A percentile compares a stretch with the other conserved stretches of the same genome.
These are phyloP conservation scores for Beauveria sp. DNA, from an alignment of 2,329 filamentous ascomycete species.

Conservation along the genomic window DNA sequence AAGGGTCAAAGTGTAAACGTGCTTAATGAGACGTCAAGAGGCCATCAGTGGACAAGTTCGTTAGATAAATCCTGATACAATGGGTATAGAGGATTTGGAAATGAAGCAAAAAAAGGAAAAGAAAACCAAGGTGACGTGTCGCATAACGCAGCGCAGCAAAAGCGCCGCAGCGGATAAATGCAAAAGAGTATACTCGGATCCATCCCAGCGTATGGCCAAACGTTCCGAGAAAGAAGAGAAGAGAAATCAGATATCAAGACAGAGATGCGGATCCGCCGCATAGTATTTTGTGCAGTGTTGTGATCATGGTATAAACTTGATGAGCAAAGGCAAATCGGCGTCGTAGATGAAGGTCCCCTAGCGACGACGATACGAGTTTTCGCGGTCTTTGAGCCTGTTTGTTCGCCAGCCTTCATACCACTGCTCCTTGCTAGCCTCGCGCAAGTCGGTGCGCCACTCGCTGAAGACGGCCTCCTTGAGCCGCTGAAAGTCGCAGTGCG, in stretches of 20 bases:
- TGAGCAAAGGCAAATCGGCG: conserved; percentile 9
- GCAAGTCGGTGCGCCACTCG: conserved; percentile 86
- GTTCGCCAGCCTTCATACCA: conserved; percentile 97
- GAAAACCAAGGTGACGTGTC: not conserved
- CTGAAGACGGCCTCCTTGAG: conserved; percentile 88
- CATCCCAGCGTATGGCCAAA: not conserved
- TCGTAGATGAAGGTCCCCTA: conserved; percentile 18
- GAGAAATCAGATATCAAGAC: not conserved
- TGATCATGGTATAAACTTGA: conserved; percentile 7
- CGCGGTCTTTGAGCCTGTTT: conserved; percentile 51
- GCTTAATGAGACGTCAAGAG: conserved; percentile 2
- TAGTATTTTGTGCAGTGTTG: not conserved
- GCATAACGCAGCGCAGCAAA: not conserved
- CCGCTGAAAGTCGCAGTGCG: conserved; percentile 88
- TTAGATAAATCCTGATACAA: conserved; percentile 4
- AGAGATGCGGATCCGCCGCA: not conserved
- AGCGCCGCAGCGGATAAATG: conserved; percentile 2
- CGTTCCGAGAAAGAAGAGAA: not conserved
- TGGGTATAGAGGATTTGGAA: conserved; percentile 7
- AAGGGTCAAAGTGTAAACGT: not conserved
- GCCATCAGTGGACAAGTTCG: not conserved
- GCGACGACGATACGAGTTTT: conserved; percentile 30
- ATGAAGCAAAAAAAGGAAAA: conserved; percentile 6
- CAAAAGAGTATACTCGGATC: not conserved
- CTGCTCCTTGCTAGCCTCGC: conserved; percentile 80